Evolutionary conservation across 805 yeast genomes (phyloP).

Genomic region (Sugiyamaella chiloensis): DNA sequence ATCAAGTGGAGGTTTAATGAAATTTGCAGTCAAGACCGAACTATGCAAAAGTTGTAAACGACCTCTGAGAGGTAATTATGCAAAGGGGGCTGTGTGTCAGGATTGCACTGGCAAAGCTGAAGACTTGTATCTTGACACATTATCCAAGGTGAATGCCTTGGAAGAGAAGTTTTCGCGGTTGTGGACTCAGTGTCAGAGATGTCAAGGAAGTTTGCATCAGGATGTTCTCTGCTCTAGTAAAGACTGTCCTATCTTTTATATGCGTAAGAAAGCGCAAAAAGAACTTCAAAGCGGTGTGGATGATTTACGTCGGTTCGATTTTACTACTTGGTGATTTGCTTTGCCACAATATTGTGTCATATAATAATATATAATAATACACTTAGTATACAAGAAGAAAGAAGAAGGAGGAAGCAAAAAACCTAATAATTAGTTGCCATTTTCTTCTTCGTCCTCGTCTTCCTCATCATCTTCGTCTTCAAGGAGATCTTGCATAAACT

Average conservation of each 20-base stretch:
- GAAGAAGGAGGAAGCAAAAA: too few relatives aligned
- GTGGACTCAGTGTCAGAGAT: conserved; percentile 98
- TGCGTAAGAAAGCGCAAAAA: conserved; percentile 85
- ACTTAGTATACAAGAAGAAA: too few relatives aligned
- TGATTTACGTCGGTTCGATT: conserved; percentile 66
- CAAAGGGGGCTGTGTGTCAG: conserved; percentile 74
- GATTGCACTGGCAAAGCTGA: conserved; percentile 74
- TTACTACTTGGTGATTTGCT: conserved; percentile 31
- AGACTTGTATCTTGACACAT: conserved; percentile 73
- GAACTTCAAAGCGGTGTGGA: conserved; percentile 56
- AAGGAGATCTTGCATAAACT: conserved; percentile 50
- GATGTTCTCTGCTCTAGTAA: conserved; percentile 93
- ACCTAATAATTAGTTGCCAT: not conserved
- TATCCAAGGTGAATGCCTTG: conserved; percentile 72
- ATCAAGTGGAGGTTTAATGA: conserved; percentile 83
- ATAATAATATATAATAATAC: not conserved
- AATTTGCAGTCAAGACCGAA: conserved; percentile 84
- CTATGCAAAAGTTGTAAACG: conserved; percentile 85
- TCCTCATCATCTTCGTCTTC: conserved; percentile 19
- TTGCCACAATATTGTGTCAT: not conserved
- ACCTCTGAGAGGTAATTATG: conserved; percentile 54
- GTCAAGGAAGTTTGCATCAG: conserved; percentile 94
- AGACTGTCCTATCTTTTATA: conserved; percentile 96
- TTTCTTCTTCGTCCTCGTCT: not conserved
- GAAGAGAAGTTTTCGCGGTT: conserved; percentile 80